These are phyloP conservation scores for Globisporangium cederbergense DNA, from an alignment of 352 stramenopile species.

Conservation along the genomic window DNA sequence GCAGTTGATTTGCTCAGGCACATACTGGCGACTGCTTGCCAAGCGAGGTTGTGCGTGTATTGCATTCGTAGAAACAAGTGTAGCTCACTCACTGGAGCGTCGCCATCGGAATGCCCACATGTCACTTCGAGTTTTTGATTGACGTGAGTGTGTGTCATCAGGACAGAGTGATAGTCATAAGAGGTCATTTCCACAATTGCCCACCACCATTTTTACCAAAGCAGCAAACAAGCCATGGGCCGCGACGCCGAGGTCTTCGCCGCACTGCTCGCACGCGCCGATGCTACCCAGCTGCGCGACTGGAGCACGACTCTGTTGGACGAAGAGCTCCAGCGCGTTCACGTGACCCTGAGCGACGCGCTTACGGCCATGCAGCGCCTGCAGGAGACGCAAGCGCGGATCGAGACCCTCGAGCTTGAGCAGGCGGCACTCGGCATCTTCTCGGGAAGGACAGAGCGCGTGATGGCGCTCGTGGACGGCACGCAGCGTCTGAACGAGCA, in stretches of 20 bases:
- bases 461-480: background rate
- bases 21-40: too few species aligned
- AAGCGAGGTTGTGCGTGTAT: too few species aligned
- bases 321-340: background rate
- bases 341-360: background rate
- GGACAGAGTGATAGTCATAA: background rate
- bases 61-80: too few species aligned
- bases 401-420: background rate
- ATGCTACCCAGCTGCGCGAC: background rate
- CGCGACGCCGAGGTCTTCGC: background rate
- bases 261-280: background rate
- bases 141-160: background rate
- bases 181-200: background rate
- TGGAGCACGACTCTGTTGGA: background rate
- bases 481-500: background rate
- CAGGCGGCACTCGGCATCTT: background rate
- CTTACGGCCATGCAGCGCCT: background rate
- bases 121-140: background rate
- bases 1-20: too few species aligned
- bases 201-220: background rate
- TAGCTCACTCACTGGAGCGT: too few species aligned
- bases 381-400: background rate
- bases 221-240: background rate
- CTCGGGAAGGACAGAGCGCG: background rate
- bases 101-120: too few species aligned